Percentiles rank a stretch among this genome's conserved stretches.
These are phyloP conservation scores for Rubia occidens DNA, from an alignment of 305 asterid species.

Conservation along the genomic window DNA sequence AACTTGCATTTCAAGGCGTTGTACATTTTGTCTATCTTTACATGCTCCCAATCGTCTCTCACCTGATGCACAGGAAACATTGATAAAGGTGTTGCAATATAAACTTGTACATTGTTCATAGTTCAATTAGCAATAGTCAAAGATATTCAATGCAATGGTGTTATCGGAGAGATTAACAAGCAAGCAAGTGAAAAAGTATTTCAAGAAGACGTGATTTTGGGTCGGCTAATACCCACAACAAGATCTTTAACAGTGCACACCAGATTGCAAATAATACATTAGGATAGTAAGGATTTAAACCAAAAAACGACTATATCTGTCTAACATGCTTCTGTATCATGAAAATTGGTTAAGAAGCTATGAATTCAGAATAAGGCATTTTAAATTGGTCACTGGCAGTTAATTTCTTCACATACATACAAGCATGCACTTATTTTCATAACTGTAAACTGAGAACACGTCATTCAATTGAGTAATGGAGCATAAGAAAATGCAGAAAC, in stretches of 20 bases:
- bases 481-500: conserved; percentile 1
- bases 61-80: conserved; percentile 37
- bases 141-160: neutral
- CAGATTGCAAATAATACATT: neutral
- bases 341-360: neutral
- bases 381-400: neutral
- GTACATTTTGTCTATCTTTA: conserved; percentile 65
- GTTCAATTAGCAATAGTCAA: neutral
- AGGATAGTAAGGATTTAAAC: neutral
- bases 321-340: neutral
- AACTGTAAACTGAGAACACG: neutral
- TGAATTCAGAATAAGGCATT: neutral
- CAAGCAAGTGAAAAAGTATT: neutral
- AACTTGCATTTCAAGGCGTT: conserved; percentile 70
- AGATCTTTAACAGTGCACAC: neutral
- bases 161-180: neutral
- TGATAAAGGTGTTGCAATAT: neutral
- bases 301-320: neutral
- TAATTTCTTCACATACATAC: neutral
- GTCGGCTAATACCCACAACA: neutral
- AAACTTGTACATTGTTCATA: neutral
- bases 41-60: conserved; percentile 74
- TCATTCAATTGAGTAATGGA: neutral
- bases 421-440: neutral
- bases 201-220: neutral